These are phyloP conservation scores for Xylaria sp. DNA, from an alignment of 2,329 filamentous ascomycete genomes.

Conservation along the genomic window DNA sequence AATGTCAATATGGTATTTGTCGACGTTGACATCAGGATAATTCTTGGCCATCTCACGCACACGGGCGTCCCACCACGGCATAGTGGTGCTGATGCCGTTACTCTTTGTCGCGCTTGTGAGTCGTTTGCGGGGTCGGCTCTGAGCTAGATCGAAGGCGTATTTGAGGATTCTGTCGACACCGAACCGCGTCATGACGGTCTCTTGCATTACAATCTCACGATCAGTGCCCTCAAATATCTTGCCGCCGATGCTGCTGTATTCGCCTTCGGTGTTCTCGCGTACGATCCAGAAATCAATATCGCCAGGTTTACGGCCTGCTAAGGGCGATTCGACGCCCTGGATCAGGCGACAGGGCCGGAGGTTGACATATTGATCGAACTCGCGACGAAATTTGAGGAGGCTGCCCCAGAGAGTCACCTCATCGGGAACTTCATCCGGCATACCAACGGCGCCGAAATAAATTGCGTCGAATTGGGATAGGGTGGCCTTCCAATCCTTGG, in stretches of 20 bases:
- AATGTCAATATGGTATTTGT: constrained; percentile 73
- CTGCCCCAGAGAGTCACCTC: constrained; percentile 75
- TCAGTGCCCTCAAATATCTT: constrained; percentile 66
- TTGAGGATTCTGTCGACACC: constrained; percentile 67
- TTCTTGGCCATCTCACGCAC: constrained; percentile 61
- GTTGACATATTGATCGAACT: constrained; percentile 75
- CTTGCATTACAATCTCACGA: constrained; percentile 69
- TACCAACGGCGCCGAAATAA: constrained; percentile 74
- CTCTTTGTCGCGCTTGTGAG: constrained; percentile 74
- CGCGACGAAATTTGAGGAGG: constrained; percentile 72
- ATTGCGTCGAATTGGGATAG: constrained; percentile 71
- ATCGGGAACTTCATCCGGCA: constrained; percentile 66
- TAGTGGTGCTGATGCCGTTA: constrained; percentile 71
- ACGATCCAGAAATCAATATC: constrained; percentile 74
- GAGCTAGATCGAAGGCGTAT: constrained; percentile 70
- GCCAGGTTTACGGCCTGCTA: constrained; percentile 62
- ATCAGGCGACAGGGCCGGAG: constrained; percentile 66
- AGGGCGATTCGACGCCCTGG: constrained; percentile 24
- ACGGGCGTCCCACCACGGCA: constrained; percentile 73
- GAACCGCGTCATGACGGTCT: constrained; percentile 68
- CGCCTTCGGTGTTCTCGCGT: constrained; percentile 72
- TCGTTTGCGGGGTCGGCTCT: constrained; percentile 62
- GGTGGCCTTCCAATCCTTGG: constrained; percentile 59
- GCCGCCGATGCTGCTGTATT: constrained; percentile 71
- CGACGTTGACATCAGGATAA: constrained; percentile 66